phyloP scores from a whole-genome alignment of 1,284 basidiomycete genomes.

The Sphaerobolus stellatus region DNA sequence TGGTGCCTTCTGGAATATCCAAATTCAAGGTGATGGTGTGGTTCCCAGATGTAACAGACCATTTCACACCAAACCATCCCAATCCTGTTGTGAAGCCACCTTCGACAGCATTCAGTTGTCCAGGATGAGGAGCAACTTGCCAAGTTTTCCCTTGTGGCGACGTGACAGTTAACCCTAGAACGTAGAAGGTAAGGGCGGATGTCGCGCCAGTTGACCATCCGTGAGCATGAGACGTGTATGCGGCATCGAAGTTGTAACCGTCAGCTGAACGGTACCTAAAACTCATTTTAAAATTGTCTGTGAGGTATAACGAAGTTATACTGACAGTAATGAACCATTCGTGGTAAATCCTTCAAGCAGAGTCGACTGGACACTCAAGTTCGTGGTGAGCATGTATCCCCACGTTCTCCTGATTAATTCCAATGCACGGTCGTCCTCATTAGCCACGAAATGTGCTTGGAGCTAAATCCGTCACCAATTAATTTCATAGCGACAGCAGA shows the following conservation, averaged over 20 bases:
- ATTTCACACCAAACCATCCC: constrained; percentile 42
- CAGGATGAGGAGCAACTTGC: constrained; percentile 42
- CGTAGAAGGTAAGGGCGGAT: constrained; percentile 44
- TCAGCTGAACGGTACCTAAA: constrained; percentile 43
- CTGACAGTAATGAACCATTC: constrained; percentile 49
- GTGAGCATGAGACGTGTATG: constrained; percentile 41
- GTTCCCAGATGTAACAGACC: too few relatives aligned
- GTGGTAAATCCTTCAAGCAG: constrained; percentile 51
- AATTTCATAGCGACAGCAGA: not conserved
- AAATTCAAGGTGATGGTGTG: too few relatives aligned
- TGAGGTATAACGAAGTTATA: not conserved
- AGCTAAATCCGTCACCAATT: constrained; percentile 31
- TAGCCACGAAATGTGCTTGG: constrained; percentile 51
- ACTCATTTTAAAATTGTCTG: not conserved
- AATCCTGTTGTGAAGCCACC: constrained; percentile 44
- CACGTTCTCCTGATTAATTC: constrained; percentile 48
- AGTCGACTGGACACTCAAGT: constrained; percentile 49
- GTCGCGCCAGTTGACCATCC: constrained; percentile 46
- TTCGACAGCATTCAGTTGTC: constrained; percentile 38
- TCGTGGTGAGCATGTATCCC: constrained; percentile 56
- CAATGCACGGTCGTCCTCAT: constrained; percentile 47
- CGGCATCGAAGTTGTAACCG: constrained; percentile 49
- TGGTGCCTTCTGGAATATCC: too few relatives aligned
- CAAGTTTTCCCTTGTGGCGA: constrained; percentile 40
- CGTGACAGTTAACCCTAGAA: constrained; percentile 43